Percentiles rank a stretch among this genome's conserved stretches.
These are phyloP conservation scores for Grifola frondosa DNA, from an alignment of 1,284 basidiomycete species.

Conservation along the genomic window DNA sequence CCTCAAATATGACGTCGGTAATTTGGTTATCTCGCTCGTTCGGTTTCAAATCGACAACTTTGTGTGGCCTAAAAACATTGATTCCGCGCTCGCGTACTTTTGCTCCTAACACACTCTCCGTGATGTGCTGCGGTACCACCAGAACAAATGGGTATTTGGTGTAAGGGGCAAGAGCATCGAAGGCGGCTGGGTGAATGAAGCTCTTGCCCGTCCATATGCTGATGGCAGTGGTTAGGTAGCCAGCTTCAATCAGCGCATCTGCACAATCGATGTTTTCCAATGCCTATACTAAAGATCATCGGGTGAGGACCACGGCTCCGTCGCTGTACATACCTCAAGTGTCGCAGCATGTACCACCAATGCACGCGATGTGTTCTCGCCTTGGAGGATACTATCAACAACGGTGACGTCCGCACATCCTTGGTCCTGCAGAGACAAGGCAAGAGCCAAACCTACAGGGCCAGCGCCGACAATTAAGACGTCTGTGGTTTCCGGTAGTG, in stretches of 20 bases:
- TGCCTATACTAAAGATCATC: too few species aligned
- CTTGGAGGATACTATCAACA: conserved; percentile 40
- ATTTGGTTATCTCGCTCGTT: conserved; percentile 14
- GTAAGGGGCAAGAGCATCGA: conserved; percentile 32
- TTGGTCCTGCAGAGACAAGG: conserved; percentile 44
- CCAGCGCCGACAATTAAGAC: conserved; percentile 51
- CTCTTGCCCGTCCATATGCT: conserved; percentile 33
- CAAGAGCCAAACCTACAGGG: conserved; percentile 43
- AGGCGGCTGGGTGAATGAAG: conserved; percentile 32
- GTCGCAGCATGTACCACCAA: conserved; percentile 31
- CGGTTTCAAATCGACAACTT: conserved; percentile 29
- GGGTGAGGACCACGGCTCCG: too few species aligned
- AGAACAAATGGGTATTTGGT: conserved; percentile 48
- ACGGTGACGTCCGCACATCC: conserved; percentile 45
- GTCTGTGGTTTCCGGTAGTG: conserved; percentile 31
- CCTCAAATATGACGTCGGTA: conserved; percentile 49
- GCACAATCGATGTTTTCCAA: conserved; percentile 47
- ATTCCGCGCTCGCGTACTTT: conserved; percentile 36
- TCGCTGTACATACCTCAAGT: conserved; percentile 25
- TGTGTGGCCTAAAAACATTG: conserved; percentile 36
- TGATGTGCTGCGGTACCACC: conserved; percentile 46
- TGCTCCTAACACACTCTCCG: conserved; percentile 43
- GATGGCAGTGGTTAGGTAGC: conserved; percentile 33
- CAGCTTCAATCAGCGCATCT: conserved; percentile 38
- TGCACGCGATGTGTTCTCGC: conserved; percentile 30